These are phyloP conservation scores for Aspergillus fumigatiaffinis DNA, from an alignment of 2,329 filamentous ascomycete species.

Conservation along the genomic window DNA sequence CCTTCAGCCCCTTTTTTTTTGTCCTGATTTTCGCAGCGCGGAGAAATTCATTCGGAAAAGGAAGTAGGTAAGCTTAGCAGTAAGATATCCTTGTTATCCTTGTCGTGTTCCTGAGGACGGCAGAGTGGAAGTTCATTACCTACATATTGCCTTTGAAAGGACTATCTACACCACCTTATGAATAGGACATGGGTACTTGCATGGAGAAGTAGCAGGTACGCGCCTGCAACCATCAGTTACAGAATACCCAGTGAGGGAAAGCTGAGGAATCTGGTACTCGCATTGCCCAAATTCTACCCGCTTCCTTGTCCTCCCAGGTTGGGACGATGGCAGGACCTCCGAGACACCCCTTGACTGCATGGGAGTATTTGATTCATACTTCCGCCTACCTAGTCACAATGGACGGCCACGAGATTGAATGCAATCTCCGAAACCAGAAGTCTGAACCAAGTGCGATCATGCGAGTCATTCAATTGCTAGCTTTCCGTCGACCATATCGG, in stretches of 20 bases:
- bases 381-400: neutral
- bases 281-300: neutral
- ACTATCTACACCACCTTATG: no score
- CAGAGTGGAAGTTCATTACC: neutral
- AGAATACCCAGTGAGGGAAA: no score
- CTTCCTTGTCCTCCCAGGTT: no score
- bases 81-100: neutral
- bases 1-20: neutral
- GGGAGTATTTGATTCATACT: neutral
- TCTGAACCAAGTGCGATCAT: constrained; percentile 1
- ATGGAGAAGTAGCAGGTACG: no score
- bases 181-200: no score
- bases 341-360: neutral
- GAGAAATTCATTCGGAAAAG: neutral
- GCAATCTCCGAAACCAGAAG: neutral
- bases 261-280: no score
- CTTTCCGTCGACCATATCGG: constrained; percentile 4
- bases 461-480: constrained; percentile 17
- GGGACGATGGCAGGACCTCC: neutral
- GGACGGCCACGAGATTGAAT: neutral
- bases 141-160: neutral
- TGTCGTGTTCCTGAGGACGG: neutral
- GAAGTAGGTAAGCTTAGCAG: no score
- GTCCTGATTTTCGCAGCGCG: no score
- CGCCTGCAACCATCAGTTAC: no score